phyloP scores from a whole-genome alignment of 495 filamentous ascomycete genomes.

The Aspergillus heteromorphus region DNA sequence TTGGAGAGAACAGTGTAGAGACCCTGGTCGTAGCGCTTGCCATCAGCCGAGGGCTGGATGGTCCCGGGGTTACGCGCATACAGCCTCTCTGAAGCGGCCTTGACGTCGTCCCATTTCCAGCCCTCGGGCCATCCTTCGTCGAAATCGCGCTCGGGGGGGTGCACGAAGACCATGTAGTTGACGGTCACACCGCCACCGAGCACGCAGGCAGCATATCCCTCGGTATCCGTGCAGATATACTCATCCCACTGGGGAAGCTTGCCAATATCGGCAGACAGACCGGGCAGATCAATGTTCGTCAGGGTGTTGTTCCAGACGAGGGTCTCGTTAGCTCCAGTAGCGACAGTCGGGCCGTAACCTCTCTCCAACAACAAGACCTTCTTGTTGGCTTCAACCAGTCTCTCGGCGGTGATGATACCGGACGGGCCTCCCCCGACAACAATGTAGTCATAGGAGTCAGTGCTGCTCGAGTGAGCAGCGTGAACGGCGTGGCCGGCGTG shows the following conservation, averaged over 20 bases:
- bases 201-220: constrained; percentile 51
- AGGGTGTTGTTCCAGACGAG: constrained; percentile 35
- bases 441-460: constrained; percentile 60
- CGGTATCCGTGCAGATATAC: constrained; percentile 57
- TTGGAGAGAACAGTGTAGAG: constrained; percentile 57
- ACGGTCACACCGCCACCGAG: constrained; percentile 49
- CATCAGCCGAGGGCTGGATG: constrained; percentile 60
- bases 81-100: constrained; percentile 50
- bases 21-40: constrained; percentile 62
- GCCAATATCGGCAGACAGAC: constrained; percentile 42
- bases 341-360: constrained; percentile 28
- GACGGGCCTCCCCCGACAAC: constrained; percentile 32
- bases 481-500: background rate
- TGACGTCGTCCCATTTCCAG: constrained; percentile 64
- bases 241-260: constrained; percentile 18
- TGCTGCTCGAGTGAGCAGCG: background rate
- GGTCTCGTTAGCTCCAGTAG: constrained; percentile 25
- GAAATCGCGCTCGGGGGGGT: constrained; percentile 58
- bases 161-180: constrained; percentile 55
- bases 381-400: constrained; percentile 56
- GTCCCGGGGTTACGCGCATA: constrained; percentile 69
- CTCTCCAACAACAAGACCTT: constrained; percentile 38
- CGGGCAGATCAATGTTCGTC: constrained; percentile 75
- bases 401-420: constrained; percentile 49
- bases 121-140: constrained; percentile 67